Percentiles rank a stretch among this genome's conserved stretches.
Evolutionary conservation across 768 basidiomycete genomes (phyloP).

Genomic region (Tephrocybe sp.): DNA sequence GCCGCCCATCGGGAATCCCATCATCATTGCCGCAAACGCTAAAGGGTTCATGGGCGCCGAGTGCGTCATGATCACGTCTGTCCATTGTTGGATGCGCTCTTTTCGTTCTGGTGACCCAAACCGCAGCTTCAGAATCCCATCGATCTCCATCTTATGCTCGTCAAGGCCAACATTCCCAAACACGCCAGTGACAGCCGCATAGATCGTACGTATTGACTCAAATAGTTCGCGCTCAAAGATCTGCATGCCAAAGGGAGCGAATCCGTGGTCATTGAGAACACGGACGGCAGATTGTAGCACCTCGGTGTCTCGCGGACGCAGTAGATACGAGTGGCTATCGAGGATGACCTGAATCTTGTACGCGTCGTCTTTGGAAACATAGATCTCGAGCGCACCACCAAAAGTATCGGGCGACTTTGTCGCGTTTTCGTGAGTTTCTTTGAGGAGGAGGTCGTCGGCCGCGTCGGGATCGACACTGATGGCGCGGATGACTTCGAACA

Average conservation of each 20-base stretch:
- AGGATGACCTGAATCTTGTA: slow-evolving; percentile 42
- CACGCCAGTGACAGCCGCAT: slow-evolving; percentile 38
- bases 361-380: slow-evolving; percentile 35
- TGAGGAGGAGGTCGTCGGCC: slow-evolving; percentile 33
- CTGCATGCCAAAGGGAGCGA: slow-evolving; percentile 33
- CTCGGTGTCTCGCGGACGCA: slow-evolving; percentile 58
- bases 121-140: slow-evolving; percentile 44
- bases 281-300: slow-evolving; percentile 46
- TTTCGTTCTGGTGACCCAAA: slow-evolving; percentile 37
- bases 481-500: slow-evolving; percentile 43
- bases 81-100: slow-evolving; percentile 52
- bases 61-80: slow-evolving; percentile 44
- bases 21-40: slow-evolving; percentile 65
- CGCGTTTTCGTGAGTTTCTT: slow-evolving; percentile 39
- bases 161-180: slow-evolving; percentile 51
- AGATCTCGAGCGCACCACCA: slow-evolving; percentile 54
- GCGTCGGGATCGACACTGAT: slow-evolving; percentile 35
- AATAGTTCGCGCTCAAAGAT: slow-evolving; percentile 55
- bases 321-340: slow-evolving; percentile 45
- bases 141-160: slow-evolving; percentile 38
- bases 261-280: slow-evolving; percentile 30
- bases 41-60: slow-evolving; percentile 43
- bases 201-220: slow-evolving; percentile 43
- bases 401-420: slow-evolving; percentile 51
- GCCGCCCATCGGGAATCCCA: slow-evolving; percentile 32